These are phyloP conservation scores for Fusarium sp. DNA, from an alignment of 2,329 filamentous ascomycete genomes.

Conservation along the genomic window DNA sequence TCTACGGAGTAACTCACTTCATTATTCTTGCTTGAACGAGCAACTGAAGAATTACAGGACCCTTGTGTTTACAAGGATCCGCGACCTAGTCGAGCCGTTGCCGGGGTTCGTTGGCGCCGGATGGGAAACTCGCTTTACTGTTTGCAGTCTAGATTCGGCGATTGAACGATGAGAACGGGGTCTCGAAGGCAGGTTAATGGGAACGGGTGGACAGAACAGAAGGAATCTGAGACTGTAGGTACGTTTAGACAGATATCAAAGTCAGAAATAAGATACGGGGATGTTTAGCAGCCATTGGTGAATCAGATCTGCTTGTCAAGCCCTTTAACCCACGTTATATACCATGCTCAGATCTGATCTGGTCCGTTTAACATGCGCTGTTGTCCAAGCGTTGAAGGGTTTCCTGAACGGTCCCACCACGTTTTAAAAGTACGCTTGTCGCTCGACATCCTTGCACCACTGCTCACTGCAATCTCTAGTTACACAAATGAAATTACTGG, in stretches of 20 bases:
- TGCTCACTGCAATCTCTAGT: constrained; percentile 20
- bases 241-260: not conserved
- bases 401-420: constrained; percentile 28
- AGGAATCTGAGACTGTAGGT: constrained; percentile 2
- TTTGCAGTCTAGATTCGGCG: constrained; percentile 16
- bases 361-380: constrained; percentile 7
- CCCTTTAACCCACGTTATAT: constrained; percentile 1
- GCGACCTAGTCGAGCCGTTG: constrained; percentile 5
- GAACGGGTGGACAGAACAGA: constrained; percentile 7
- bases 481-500: constrained; percentile 16
- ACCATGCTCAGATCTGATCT: not conserved
- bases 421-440: constrained; percentile 20
- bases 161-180: constrained; percentile 8
- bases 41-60: constrained; percentile 25
- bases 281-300: not conserved
- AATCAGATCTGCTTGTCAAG: not conserved
- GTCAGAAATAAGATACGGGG: not conserved
- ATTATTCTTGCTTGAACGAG: constrained; percentile 19
- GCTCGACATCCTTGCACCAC: constrained; percentile 21
- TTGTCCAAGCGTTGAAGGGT: constrained; percentile 17
- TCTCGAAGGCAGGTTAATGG: not conserved
- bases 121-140: constrained; percentile 10
- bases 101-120: constrained; percentile 7
- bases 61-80: constrained; percentile 21
- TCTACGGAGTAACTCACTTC: not conserved